Evolutionary conservation across 768 basidiomycete genomes (phyloP).

Genomic region (Coprinopsis cinerea): DNA sequence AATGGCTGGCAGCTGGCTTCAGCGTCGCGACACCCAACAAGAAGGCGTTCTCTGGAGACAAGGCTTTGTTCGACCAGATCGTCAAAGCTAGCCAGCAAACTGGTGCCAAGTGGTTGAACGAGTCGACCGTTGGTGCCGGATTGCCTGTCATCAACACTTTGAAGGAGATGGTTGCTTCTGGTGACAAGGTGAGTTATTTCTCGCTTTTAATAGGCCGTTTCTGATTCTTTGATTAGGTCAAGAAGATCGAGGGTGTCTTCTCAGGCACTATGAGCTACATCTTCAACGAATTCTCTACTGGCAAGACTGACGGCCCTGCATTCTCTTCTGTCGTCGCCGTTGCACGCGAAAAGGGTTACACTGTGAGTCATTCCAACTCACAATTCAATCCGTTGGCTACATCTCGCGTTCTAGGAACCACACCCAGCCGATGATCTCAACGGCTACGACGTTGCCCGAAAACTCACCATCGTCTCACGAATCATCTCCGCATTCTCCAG

Average conservation of each 20-base stretch:
- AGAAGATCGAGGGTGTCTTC: conserved; percentile 95
- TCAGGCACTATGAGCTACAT: conserved; percentile 98
- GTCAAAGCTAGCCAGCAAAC: conserved; percentile 47
- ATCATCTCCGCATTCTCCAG: conserved; percentile 44
- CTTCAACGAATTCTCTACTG: conserved; percentile 91
- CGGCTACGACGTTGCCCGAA: conserved; percentile 94
- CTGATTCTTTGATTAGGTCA: conserved; percentile 38
- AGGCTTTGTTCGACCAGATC: conserved; percentile 65
- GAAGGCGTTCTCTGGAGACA: conserved; percentile 82
- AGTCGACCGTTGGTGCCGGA: conserved; percentile 94
- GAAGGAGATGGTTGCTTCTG: conserved; percentile 87
- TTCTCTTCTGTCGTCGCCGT: conserved; percentile 88
- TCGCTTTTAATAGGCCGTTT: background rate
- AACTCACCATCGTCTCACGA: conserved; percentile 92
- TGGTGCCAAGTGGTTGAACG: conserved; percentile 71
- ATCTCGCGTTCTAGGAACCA: conserved; percentile 62
- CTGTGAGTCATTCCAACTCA: conserved; percentile 42
- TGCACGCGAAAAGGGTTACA: conserved; percentile 92
- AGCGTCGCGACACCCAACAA: conserved; percentile 96
- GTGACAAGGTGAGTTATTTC: conserved; percentile 65
- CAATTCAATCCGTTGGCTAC: background rate
- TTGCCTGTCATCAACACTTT: conserved; percentile 88
- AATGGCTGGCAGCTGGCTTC: conserved; percentile 71
- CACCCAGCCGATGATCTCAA: conserved; percentile 96
- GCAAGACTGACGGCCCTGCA: conserved; percentile 51